Base-by-base conservation (phyloP, 2,329 filamentous ascomycete species). In the Clarireedia sp. region DNA sequence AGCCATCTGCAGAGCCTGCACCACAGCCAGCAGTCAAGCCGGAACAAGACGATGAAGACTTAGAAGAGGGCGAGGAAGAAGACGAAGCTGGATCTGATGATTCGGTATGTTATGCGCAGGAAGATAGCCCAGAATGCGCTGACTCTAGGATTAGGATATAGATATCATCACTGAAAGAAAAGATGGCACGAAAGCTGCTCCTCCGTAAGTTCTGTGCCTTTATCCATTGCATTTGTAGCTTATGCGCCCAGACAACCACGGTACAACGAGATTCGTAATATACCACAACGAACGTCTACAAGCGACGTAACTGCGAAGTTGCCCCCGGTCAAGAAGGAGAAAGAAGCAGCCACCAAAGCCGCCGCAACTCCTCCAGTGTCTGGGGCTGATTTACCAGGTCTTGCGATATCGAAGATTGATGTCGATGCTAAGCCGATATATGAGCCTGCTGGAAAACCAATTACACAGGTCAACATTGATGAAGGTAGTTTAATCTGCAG, bases 361-460 rank as follows among this genome's bases (percentile, higher is more conserved):
- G 12, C 51, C 23, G 44, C 38, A 3, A 63, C 72, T 4, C 71
- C 71, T 57, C 64, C 64, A 12, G 55, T 66, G 5, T 69, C 71
- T 29, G 81, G 73, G 71, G 78, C 73, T 71, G 72, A 79, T 60
- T 66, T 75, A 59, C 73, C 85, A 63, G 75, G 94, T 69, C 74
- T 90, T 70, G 74, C 86, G 41, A 91, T 86, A 56, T 96, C 90
- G 12, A 91, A 83, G 48, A 81, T 97, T 60, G 89, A 97, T 67
- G 81, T 96, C 53, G 83, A 95, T 69, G 86, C 80, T 3, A 88
- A 90, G 60, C 92, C 94, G 0, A 74, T 87, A 2, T 91, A 95
- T 70, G 83, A 87, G 17, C 76, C 79, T 3, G 85, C 84, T 21
- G 94, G 95, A 63, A 91, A 94, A 64, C 87, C 94, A 64, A 82